phyloP scores from a whole-genome alignment of 139 green algal genomes.

The Chlorella sorokiniana region DNA sequence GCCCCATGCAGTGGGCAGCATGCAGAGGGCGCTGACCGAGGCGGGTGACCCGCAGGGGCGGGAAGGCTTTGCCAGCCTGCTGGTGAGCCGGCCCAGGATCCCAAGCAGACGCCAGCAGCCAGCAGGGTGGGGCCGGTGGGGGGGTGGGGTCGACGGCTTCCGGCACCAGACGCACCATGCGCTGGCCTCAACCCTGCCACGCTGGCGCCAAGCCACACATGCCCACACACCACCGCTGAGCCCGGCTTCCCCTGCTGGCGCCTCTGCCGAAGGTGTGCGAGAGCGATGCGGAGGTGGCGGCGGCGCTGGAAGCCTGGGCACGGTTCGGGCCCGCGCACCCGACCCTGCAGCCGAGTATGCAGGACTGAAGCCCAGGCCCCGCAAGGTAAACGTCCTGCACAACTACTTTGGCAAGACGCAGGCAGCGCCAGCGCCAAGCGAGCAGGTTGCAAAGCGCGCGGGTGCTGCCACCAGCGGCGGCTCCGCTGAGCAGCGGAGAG shows the following conservation, averaged over 20 bases:
- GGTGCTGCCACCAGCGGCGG: neutral
- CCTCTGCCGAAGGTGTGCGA: conserved; percentile 31
- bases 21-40: conserved; percentile 32
- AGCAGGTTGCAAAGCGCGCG: neutral
- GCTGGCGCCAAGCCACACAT: no score
- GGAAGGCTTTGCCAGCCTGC: conserved; percentile 63
- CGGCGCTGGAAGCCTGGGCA: conserved; percentile 43
- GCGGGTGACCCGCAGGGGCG: conserved; percentile 31
- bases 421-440: neutral
- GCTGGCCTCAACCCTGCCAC: no score
- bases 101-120: neutral
- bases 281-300: conserved; percentile 47
- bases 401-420: neutral
- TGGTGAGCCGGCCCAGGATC: conserved; percentile 14
- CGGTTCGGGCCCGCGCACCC: neutral
- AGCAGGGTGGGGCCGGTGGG: no score
- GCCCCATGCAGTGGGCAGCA: conserved; percentile 33
- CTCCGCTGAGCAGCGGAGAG: neutral
- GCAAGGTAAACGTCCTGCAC: conserved; percentile 7
- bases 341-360: conserved; percentile 9
- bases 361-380: conserved; percentile 2
- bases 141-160: no score
- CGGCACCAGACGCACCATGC: no score
- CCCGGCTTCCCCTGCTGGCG: neutral
- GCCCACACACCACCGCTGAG: neutral